Evolutionary conservation across 345 rosid species (phyloP).

Genomic region (Brassica cretica): DNA sequence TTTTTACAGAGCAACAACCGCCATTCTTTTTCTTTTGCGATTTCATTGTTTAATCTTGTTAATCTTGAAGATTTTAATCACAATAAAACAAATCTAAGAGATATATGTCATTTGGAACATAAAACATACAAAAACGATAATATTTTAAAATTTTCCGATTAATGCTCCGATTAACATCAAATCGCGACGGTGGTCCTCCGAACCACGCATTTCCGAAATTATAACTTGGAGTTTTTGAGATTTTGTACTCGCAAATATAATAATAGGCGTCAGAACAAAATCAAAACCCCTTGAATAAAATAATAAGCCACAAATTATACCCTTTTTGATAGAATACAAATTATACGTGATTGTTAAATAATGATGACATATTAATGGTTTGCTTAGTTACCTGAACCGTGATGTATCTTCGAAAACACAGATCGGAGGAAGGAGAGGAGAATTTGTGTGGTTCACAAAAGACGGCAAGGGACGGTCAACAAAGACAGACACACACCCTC

Average conservation of each 20-base stretch:
- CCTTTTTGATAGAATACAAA: background rate
- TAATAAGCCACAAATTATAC: background rate
- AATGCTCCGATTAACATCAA: background rate
- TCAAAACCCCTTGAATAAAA: background rate
- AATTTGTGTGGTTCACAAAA: constrained; percentile 18
- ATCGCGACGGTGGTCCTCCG: background rate
- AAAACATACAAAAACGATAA: background rate
- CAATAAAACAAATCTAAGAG: background rate
- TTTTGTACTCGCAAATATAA: too few species aligned
- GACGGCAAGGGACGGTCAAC: constrained; percentile 40
- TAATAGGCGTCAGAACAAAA: background rate
- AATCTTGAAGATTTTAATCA: background rate
- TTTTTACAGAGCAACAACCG: background rate
- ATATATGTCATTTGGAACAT: background rate
- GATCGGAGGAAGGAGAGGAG: constrained; percentile 55
- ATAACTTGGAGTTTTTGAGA: too few species aligned
- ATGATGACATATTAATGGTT: background rate
- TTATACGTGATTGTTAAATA: background rate
- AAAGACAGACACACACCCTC: constrained; percentile 89
- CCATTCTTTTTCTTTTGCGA: background rate
- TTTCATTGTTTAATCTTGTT: background rate
- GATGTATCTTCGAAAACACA: constrained; percentile 77
- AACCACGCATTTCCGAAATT: background rate
- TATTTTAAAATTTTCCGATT: background rate
- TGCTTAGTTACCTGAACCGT: constrained; percentile 41